phyloP scores from a whole-genome alignment of 306 rosid species.

The Prunus mira region DNA sequence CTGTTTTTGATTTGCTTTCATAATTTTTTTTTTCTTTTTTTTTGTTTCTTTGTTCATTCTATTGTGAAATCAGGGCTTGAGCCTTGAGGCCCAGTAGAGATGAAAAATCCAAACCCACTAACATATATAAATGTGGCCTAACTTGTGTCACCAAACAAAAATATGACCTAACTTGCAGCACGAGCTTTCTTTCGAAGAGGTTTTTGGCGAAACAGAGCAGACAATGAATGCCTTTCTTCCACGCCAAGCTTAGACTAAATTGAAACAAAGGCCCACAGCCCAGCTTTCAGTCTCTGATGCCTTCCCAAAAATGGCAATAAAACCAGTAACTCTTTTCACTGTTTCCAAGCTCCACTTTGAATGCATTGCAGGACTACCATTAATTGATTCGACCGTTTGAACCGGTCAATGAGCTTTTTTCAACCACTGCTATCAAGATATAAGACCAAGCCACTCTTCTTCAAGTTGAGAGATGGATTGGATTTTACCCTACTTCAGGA shows the following conservation, averaged over 20 bases:
- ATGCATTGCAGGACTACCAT: neutral
- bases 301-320: neutral
- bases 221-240: neutral
- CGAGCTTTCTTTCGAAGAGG: neutral
- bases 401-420: neutral
- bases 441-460: neutral
- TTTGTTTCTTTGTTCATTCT: no score
- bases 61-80: no score
- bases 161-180: neutral
- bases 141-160: no score
- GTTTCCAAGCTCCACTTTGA: neutral
- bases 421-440: no score
- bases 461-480: neutral
- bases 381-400: neutral
- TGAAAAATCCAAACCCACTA: no score
- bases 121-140: no score
- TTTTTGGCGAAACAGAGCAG: neutral
- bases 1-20: no score
- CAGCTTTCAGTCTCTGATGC: neutral
- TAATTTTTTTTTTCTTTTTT: no score
- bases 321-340: neutral
- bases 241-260: neutral
- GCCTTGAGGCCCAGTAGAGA: no score
- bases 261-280: neutral
- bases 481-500: neutral